Conservation (phyloP, 148 eudicot genomes). For the Salicornia ramosissima region DNA sequence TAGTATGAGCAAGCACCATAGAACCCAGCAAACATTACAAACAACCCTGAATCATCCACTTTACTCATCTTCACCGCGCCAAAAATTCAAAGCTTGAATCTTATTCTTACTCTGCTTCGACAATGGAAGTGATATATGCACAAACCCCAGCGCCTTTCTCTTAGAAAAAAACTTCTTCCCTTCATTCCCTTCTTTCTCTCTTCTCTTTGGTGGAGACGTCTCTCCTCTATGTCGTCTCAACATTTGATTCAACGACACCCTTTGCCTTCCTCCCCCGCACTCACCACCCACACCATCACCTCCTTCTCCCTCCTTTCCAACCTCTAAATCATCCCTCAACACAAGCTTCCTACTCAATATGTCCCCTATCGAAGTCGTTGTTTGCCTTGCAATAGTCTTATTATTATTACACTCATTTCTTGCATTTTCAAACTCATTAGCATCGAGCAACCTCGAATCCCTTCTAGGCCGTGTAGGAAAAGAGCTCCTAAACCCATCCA, state of each 20-base stretch:
- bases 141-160: slow-evolving; percentile 59
- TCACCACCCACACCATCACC: not conserved
- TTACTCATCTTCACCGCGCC: slow-evolving; percentile 29
- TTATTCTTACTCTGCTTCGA: slow-evolving; percentile 54
- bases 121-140: slow-evolving; percentile 54
- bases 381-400: slow-evolving; percentile 31
- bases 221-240: slow-evolving; percentile 52
- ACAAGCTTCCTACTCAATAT: slow-evolving; percentile 59
- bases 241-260: slow-evolving; percentile 58
- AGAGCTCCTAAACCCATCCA: slow-evolving; percentile 29
- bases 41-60: slow-evolving; percentile 12
- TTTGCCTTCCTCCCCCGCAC: slow-evolving; percentile 29
- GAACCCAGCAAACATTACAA: slow-evolving; percentile 21
- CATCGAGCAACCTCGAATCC: slow-evolving; percentile 29
- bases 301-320: slow-evolving; percentile 33
- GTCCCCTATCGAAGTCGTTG: slow-evolving; percentile 65
- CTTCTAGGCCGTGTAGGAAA: slow-evolving; percentile 31
- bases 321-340: slow-evolving; percentile 47
- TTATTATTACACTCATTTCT: slow-evolving; percentile 26
- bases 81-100: slow-evolving; percentile 32
- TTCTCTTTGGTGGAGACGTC: slow-evolving; percentile 35
- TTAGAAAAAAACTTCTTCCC: slow-evolving; percentile 44
- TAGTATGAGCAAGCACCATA: slow-evolving; percentile 16
- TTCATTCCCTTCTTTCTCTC: slow-evolving; percentile 36
- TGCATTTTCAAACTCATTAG: slow-evolving; percentile 21